phyloP scores from a whole-genome alignment of 768 basidiomycete species.

The Kwoniella europaea region DNA sequence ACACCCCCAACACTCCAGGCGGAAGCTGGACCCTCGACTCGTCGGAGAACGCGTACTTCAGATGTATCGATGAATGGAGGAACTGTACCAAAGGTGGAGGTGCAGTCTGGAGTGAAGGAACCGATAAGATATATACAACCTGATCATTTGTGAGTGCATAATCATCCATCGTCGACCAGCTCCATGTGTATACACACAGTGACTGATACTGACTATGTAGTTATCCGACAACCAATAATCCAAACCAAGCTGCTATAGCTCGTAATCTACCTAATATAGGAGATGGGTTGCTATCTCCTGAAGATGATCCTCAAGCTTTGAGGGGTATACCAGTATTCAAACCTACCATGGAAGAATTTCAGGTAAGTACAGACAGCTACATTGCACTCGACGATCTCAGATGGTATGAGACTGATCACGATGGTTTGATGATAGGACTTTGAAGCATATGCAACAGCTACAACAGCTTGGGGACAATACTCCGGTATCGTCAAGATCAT shows the following conservation, averaged over 20 bases:
- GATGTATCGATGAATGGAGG: constrained; percentile 5
- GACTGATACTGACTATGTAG: constrained; percentile 27
- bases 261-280: constrained; percentile 20
- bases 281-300: constrained; percentile 45
- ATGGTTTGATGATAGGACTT: constrained; percentile 63
- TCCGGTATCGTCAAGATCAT: constrained; percentile 97
- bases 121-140: constrained; percentile 39
- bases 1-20: background rate
- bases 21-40: constrained; percentile 13
- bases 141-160: constrained; percentile 39
- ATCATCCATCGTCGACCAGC: background rate
- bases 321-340: constrained; percentile 93
- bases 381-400: background rate
- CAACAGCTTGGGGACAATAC: constrained; percentile 86
- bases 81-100: background rate
- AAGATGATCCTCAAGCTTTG: constrained; percentile 55
- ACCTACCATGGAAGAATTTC: constrained; percentile 88
- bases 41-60: background rate
- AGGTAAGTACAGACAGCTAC: constrained; percentile 54
- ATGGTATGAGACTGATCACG: background rate
- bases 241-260: constrained; percentile 18
- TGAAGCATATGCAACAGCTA: constrained; percentile 81
- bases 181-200: background rate
- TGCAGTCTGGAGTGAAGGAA: background rate
- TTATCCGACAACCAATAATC: constrained; percentile 51